Evolutionary conservation across 306 rosid species (phyloP), one percentile per base, ranked within the genome.

Genomic region (Oemleria cerasiformis): DNA sequence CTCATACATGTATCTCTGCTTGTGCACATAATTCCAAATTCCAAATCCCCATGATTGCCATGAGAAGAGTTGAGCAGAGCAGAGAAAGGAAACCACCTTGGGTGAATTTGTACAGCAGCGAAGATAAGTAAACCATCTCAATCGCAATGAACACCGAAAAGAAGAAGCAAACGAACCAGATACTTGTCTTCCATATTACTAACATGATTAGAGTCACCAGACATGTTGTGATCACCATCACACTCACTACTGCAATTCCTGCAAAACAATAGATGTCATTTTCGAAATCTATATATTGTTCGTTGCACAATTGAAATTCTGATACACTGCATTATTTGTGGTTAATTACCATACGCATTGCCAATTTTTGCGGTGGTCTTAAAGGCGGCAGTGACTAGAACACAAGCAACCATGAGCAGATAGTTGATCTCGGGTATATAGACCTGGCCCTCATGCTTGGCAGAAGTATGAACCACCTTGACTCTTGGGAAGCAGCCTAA

Each of bases 401-500:
- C 81, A 43, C 97, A 89, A 0, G 88, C 87, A 45, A 89, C 1
- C 96, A 91, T 81, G 71, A 91, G 87, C 73, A 86, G 65, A 81
- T 85, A 88, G 80, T 91, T 88, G 70, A 91, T 2, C 78, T 87
- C 93, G 0, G 97, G 93, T 23, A 89, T 92, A 79, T 87, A 92
- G 5, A 89, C 97, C 43, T 89, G 97, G 17, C 97, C 96, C 20
- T 72, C 61, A 64, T 89, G 88, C 58, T 86, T 87, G 2, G 47
- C 39, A 12, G 97, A 92, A 58, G 97, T 92, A 44, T 89, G 92
- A 23, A 89, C 74, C 17, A 92, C 88, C 77, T 81, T 87, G 19
- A 92, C 86, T 66, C 85, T 79, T 6, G 97, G 96, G 73, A 92
- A 92, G 71, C 97, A 92, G 43, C 96, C 96, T 7, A 89, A 62